Base-by-base conservation (phyloP, 1,139 yeast species). In the Kurtzmaniella quercitrusa region DNA sequence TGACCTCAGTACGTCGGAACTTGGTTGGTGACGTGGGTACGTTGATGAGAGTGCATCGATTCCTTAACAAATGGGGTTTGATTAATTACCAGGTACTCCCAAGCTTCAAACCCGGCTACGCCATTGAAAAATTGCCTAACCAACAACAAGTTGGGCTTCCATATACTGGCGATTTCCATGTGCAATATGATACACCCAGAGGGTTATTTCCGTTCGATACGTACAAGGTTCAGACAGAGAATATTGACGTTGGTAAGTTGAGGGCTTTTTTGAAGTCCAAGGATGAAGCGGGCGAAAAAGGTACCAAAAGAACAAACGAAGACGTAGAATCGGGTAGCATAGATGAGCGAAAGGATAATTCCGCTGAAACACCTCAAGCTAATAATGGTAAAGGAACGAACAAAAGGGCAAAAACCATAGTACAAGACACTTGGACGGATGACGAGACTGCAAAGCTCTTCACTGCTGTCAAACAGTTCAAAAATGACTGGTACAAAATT, bases 21-120 rank as follows among this genome's bases (percentile, higher is more conserved):
- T 75, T 94, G 49, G 94, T 90, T 18, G 98, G 98, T 37, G 98
- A 94, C 68, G 98, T 91, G 10, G 95, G 97, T 16, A 85, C 96
- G 1, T 77, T 94, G 48, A 81, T 93, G 79, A 77, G 99, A 51
- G 81, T 93, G 10, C 97, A 90, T 61, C 79, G 88, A 50, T 93
- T 94, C 58, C 72, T 94, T 51, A 91, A 82, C 58, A 88, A 86
- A 62, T 94, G 99, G 99, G 99, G 99, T 0, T 71, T 94, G 46
- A 89, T 94, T 45, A 94, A 94, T 63, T 94, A 94, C 60, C 98
- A 93, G 64, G 96, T 84, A 1, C 74, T 78, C 51, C 86, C 91
- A 2, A 82, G 78, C 49, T 67, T 79, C 48, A 75, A 81, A 52
- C 89, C 91, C 2, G 79, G 80, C 39, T 77, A 79, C 45, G 73